Base-by-base conservation (phyloP, 768 basidiomycete species). In the Macrolepiota albuminosa region DNA sequence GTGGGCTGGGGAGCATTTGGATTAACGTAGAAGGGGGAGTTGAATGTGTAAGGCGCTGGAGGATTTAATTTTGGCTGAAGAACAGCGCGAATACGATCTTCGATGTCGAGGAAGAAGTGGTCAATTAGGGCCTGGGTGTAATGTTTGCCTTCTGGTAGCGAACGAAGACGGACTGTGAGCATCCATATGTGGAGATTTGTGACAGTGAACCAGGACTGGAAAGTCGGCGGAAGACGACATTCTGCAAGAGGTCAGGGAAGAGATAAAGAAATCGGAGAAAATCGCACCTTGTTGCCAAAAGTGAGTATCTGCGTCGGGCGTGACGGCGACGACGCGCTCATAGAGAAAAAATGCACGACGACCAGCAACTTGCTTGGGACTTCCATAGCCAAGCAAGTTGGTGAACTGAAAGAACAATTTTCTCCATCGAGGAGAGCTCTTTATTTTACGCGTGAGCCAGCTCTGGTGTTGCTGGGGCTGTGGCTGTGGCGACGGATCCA, bases 121-220 rank as follows among this genome's bases (percentile, higher is more conserved):
- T 96, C 94, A 63, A 97, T 81, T 61, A 98, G 79, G 7, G 80
- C 90, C 73, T 95, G 90, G 64, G 89, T 80, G 75, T 89, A 90
- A 61, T 81, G 70, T 64, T 76, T 75, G 26, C 89, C 91, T 56
- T 89, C 68, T 2, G 88, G 93, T 11, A 98, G 84, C 0, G 91
- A 85, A 24, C 96, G 92, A 10, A 97, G 81, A 26, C 95, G 89
- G 56, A 91, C 89, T 18, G 88, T 88, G 53, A 95, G 84, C 64
- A 98, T 78, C 89, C 95, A 95, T 51, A 98, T 78, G 73, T 98
- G 94, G 33, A 98, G 79, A 64, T 95, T 94, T 33, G 93, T 93
- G 54, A 97, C 76, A 4, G 91, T 92, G 75, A 98, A 98, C 91
- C 95, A 98, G 16, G 96, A 92, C 68, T 98, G 95, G 73, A 96